Conservation (phyloP, 2,329 filamentous ascomycete species). For the Pseudogymnoascus sp. region DNA sequence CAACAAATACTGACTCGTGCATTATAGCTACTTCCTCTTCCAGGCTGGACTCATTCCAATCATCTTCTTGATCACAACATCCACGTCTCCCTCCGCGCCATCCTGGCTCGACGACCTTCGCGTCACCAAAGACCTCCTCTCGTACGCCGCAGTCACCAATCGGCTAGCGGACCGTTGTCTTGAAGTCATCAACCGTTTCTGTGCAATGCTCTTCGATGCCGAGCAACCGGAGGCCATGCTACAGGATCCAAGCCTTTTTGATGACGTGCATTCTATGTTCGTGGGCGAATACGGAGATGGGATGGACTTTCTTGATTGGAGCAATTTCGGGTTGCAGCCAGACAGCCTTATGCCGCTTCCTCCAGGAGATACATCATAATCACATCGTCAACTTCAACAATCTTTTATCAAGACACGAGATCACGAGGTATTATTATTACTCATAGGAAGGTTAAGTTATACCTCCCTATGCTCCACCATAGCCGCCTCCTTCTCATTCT, state of each 20-base stretch:
- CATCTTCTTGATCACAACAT: constrained; percentile 36
- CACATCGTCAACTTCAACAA: neutral
- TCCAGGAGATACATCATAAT: neutral
- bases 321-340: constrained; percentile 25
- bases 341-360: neutral
- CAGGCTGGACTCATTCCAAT: constrained; percentile 37
- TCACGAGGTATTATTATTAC: neutral
- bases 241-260: constrained; percentile 33
- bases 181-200: constrained; percentile 33
- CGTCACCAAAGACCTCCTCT: constrained; percentile 33
- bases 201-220: constrained; percentile 27
- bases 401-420: neutral
- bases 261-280: constrained; percentile 31
- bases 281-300: constrained; percentile 28
- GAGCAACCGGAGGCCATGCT: constrained; percentile 27
- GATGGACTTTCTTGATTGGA: constrained; percentile 35
- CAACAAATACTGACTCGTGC: constrained; percentile 2
- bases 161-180: constrained; percentile 33
- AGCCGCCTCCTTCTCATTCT: constrained; percentile 15
- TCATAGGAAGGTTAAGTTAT: neutral
- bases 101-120: constrained; percentile 26
- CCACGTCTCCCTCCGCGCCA: constrained; percentile 27
- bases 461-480: constrained; percentile 11
- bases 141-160: constrained; percentile 32
- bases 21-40: constrained; percentile 35